Evolutionary conservation across 2,329 filamentous ascomycete genomes (phyloP).

Genomic region (Aspergillus eucalypticola): DNA sequence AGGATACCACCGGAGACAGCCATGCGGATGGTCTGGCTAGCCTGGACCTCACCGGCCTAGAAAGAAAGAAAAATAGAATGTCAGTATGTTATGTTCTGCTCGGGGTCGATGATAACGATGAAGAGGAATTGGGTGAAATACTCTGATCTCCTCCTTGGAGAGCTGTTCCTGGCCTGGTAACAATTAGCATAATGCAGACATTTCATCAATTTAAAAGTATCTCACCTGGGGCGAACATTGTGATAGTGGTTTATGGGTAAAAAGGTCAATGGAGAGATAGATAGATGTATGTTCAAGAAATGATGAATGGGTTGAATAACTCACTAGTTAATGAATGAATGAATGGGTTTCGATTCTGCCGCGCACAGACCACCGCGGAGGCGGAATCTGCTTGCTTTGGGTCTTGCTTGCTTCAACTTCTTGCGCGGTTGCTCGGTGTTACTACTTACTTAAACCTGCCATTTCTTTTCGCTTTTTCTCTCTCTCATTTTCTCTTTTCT

Average conservation of each 20-base stretch:
- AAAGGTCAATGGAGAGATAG: neutral
- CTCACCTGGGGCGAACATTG: conserved; percentile 39
- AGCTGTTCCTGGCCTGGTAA: conserved; percentile 44
- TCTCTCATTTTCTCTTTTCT: conserved; percentile 10
- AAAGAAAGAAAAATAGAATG: neutral
- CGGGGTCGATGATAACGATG: neutral
- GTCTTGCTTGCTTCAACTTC: neutral
- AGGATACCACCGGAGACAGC: conserved; percentile 56
- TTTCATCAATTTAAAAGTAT: too few species aligned
- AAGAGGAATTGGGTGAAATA: conserved; percentile 21
- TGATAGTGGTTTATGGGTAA: conserved; percentile 16
- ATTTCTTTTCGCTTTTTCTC: neutral
- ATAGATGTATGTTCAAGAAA: conserved; percentile 3
- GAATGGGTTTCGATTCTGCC: conserved; percentile 22
- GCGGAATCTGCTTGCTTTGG: conserved; percentile 17
- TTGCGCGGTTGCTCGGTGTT: neutral
- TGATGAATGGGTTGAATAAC: conserved; percentile 9
- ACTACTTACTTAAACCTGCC: neutral
- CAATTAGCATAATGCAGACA: neutral
- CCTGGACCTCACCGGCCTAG: conserved; percentile 55
- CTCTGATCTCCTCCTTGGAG: conserved; percentile 50
- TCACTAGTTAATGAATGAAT: conserved; percentile 14
- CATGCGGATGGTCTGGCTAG: conserved; percentile 55
- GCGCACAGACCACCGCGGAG: conserved; percentile 22
- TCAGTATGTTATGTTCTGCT: neutral